A percentile compares a stretch with the other conserved stretches of the same genome.
Conservation (phyloP, 164 flowering plant genomes). For the Piper betle region DNA sequence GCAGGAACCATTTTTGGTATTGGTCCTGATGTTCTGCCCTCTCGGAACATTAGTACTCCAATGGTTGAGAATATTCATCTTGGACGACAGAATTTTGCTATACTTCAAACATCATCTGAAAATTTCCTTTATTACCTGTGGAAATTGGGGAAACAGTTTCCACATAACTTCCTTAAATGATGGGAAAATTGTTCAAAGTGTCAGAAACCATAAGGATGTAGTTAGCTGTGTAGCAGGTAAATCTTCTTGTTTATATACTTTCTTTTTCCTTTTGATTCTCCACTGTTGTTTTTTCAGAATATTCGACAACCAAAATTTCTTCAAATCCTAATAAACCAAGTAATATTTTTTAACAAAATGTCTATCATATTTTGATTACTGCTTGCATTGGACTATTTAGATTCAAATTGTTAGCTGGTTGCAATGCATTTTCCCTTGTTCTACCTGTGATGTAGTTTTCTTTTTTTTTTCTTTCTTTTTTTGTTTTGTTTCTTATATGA, state of each 20-base stretch:
- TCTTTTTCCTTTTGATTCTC: not conserved
- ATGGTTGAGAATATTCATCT: conserved; percentile 70
- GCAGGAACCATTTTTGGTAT: conserved; percentile 96
- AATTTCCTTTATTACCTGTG: conserved; percentile 77
- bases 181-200: conserved; percentile 84
- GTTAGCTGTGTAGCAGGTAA: conserved; percentile 97
- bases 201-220: conserved; percentile 89
- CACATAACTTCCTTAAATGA: conserved; percentile 75
- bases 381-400: too few species aligned
- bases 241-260: not conserved
- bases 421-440: too few species aligned
- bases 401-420: too few species aligned
- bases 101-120: conserved; percentile 65
- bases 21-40: conserved; percentile 81
- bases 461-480: too few species aligned
- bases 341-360: too few species aligned
- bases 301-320: not conserved
- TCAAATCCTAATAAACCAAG: too few species aligned
- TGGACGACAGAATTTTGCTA: conserved; percentile 80
- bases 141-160: conserved; percentile 97
- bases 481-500: too few species aligned
- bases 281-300: not conserved
- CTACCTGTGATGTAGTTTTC: too few species aligned
- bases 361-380: too few species aligned
- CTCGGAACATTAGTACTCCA: conserved; percentile 81